Conservation (phyloP, 441 rosid species). For the Populus tomentosa region DNA sequence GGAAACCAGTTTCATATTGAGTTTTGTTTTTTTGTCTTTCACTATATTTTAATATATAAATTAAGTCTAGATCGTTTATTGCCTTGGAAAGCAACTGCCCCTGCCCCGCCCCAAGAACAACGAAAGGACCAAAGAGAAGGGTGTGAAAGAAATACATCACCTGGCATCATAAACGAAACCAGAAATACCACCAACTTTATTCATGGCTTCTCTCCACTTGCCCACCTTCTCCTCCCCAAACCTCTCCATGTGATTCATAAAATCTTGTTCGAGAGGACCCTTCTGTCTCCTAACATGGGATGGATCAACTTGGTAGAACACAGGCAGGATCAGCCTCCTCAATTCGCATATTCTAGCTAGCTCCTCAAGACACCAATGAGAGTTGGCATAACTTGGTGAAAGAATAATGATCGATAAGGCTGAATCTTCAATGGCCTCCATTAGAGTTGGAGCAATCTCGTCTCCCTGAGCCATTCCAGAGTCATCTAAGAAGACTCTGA, state of each 20-base stretch:
- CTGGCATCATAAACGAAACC: slow-evolving; percentile 22
- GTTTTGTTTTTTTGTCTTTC: too few relatives aligned
- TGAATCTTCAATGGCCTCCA: slow-evolving; percentile 36
- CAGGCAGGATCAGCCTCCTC: slow-evolving; percentile 24
- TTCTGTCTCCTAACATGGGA: slow-evolving; percentile 32
- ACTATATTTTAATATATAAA: too few relatives aligned
- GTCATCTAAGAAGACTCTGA: slow-evolving; percentile 31
- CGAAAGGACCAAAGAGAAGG: too few relatives aligned
- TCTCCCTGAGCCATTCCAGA: slow-evolving; percentile 31
- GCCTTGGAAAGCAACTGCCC: too few relatives aligned
- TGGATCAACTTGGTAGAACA: slow-evolving; percentile 28
- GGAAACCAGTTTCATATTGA: too few relatives aligned
- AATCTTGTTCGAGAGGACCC: slow-evolving; percentile 23
- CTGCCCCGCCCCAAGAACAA: too few relatives aligned
- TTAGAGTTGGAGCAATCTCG: slow-evolving; percentile 19
- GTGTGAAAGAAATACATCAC: slow-evolving; percentile 13
- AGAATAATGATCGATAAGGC: slow-evolving; percentile 23
- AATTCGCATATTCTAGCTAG: slow-evolving; percentile 17
- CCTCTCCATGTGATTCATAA: slow-evolving; percentile 6
- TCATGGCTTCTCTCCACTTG: slow-evolving; percentile 43
- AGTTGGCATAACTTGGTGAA: slow-evolving; percentile 22
- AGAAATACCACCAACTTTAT: slow-evolving; percentile 34
- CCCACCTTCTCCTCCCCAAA: slow-evolving; percentile 17
- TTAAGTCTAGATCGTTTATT: too few relatives aligned
- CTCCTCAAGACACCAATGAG: slow-evolving; percentile 31